phyloP scores from a whole-genome alignment of 768 basidiomycete species.

The Naganishia friedmannii region DNA sequence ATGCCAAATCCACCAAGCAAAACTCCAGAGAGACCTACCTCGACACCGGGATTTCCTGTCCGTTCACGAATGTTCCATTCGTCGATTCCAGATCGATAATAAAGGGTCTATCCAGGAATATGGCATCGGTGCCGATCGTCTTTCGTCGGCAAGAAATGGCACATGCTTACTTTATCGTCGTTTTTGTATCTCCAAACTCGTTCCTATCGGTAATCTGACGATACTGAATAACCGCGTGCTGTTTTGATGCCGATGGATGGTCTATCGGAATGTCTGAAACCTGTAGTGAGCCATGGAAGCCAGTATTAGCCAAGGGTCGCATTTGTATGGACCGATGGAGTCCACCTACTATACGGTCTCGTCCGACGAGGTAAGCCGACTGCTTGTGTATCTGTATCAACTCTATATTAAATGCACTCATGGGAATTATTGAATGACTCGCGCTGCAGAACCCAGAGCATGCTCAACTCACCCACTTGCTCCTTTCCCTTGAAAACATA shows the following conservation, averaged over 20 bases:
- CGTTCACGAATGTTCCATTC: slow-evolving; percentile 90
- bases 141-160: not conserved
- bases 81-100: slow-evolving; percentile 98
- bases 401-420: slow-evolving; percentile 57
- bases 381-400: slow-evolving; percentile 88
- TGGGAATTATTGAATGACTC: not conserved
- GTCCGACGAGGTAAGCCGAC: slow-evolving; percentile 88
- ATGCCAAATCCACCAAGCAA: not conserved
- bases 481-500: slow-evolving; percentile 97
- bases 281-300: slow-evolving; percentile 36
- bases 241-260: slow-evolving; percentile 96
- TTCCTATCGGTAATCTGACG: slow-evolving; percentile 81
- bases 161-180: slow-evolving; percentile 72
- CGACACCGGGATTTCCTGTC: slow-evolving; percentile 74
- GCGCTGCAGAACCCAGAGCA: not conserved
- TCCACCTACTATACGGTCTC: slow-evolving; percentile 75
- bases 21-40: slow-evolving; percentile 58
- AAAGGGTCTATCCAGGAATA: slow-evolving; percentile 66
- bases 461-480: slow-evolving; percentile 69
- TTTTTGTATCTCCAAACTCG: slow-evolving; percentile 75
- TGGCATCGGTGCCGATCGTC: not conserved
- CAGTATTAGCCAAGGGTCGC: not conserved
- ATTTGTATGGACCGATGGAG: not conserved
- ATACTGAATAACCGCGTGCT: slow-evolving; percentile 96
- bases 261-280: slow-evolving; percentile 72